These are phyloP conservation scores for Kwoniella sp. DNA, from an alignment of 768 basidiomycete species.

Conservation along the genomic window DNA sequence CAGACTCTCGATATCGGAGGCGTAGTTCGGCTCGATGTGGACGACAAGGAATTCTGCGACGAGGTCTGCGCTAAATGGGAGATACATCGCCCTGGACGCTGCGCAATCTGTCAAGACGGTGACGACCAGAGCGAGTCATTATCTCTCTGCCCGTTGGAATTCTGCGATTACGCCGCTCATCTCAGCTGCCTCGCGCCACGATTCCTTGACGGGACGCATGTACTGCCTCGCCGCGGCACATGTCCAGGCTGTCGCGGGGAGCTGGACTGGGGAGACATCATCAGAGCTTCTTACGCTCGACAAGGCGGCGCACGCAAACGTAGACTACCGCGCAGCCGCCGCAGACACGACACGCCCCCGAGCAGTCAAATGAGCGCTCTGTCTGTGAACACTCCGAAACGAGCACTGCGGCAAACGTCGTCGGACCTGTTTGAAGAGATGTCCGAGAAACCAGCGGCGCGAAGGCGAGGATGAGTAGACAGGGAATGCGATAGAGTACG, in stretches of 20 bases:
- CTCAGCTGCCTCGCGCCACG: conserved; percentile 49
- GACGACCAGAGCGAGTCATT: conserved; percentile 52
- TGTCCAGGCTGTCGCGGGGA: conserved; percentile 50
- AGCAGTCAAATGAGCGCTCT: conserved; percentile 1
- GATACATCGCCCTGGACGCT: conserved; percentile 21
- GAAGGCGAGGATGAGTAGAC: not conserved
- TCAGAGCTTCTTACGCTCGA: conserved; percentile 53
- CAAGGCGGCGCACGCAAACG: conserved; percentile 35
- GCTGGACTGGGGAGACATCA: conserved; percentile 54
- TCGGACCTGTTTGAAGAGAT: conserved; percentile 8
- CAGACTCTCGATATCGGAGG: conserved; percentile 47
- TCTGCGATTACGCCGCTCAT: conserved; percentile 39
- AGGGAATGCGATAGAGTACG: too few species aligned
- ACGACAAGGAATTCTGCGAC: conserved; percentile 41
- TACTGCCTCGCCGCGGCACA: conserved; percentile 49
- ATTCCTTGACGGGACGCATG: conserved; percentile 32
- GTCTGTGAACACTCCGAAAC: conserved; percentile 13
- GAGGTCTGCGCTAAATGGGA: conserved; percentile 45
- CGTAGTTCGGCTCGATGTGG: conserved; percentile 53
- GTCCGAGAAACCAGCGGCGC: not conserved
- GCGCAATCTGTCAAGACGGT: conserved; percentile 26
- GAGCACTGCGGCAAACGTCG: conserved; percentile 3
- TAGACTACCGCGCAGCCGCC: not conserved
- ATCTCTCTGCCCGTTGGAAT: conserved; percentile 39
- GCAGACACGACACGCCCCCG: not conserved